phyloP scores from a whole-genome alignment of 805 yeast species.

The Phaffomyces antillensis region DNA sequence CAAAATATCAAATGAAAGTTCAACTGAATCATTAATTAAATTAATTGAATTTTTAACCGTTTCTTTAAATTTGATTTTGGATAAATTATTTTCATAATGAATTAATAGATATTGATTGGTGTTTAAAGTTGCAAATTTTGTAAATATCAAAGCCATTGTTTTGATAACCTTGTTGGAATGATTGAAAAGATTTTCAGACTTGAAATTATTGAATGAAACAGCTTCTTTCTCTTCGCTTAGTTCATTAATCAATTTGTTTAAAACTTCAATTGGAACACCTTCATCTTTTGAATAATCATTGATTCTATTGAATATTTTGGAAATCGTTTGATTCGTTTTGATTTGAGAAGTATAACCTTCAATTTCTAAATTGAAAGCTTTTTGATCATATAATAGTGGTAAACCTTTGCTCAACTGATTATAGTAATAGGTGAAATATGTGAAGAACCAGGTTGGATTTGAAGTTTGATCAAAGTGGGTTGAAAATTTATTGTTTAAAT shows the following conservation, averaged over 20 bases:
- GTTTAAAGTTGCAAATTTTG: constrained; percentile 10
- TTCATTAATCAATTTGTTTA: constrained; percentile 4
- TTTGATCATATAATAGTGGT: constrained; percentile 14
- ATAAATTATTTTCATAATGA: constrained; percentile 15
- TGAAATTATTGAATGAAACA: constrained; percentile 8
- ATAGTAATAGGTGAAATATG: constrained; percentile 13
- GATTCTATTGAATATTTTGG: constrained; percentile 6
- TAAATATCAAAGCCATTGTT: constrained; percentile 6
- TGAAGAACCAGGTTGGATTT: constrained; percentile 14
- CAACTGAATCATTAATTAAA: constrained; percentile 4
- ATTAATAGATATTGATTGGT: constrained; percentile 6
- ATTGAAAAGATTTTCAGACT: constrained; percentile 3
- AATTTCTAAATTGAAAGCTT: constrained; percentile 12
- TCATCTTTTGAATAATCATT: constrained; percentile 1
- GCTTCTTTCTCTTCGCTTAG: constrained; percentile 1
- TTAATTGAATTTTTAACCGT: constrained; percentile 1
- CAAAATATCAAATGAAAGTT: constrained; percentile 15
- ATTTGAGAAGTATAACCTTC: constrained; percentile 5
- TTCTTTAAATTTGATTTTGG: constrained; percentile 7
- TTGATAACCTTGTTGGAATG: constrained; percentile 10
- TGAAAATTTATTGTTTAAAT: constrained; percentile 11
- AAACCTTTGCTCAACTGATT: constrained; percentile 12
- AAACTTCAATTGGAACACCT: constrained; percentile 6
- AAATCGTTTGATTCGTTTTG: constrained; percentile 2
- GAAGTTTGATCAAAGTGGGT: constrained; percentile 6